Base-by-base conservation (phyloP, 257 asterid genomes). In the Craterostigma plantagineum region DNA sequence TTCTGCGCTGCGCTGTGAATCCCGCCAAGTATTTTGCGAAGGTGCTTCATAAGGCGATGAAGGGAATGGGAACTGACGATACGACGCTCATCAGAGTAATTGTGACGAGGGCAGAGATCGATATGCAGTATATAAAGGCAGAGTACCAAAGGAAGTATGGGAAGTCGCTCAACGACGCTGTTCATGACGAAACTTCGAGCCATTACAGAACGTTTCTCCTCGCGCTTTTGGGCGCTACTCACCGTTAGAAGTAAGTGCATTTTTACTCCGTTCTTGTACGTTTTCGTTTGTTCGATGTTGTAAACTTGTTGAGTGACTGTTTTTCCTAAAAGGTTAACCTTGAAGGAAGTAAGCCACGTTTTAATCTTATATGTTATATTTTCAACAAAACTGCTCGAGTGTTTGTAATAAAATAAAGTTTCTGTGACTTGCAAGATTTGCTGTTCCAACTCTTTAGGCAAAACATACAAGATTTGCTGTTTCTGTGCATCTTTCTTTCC, bases 51-150 rank as follows among this genome's bases (percentile, higher is more conserved):
- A 75, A 77, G 71, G 91, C 96, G 34, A 83, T 83, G 99, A 73
- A 90, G 69, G 96, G 94, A 47, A 8, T 83, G 59, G 99, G 99
- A 55, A 90, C 96, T 4, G 54, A 77, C 14, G 96, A 90, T 33
- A 13, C 91, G 4, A 60, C 81, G 12, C 81, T 90, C 16, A 71
- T 42, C 38, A 68, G 99, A 53, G 57, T 72, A 33, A 66, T 90
- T 49, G 87, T 72, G 46, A 83, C 99, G 0, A 70, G 99, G 55
- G 63, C 94, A 4, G 99, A 90, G 71, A 77, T 83, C 3, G 99
- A 90, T 50, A 59, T 79, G 91, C 92, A 77, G 46, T 83, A 77
- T 23, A 72, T 83, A 58, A 83, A 77, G 67, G 87, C 73, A 37
- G 94, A 79, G 56, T 90, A 90, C 59, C 75, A 67, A 13, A 79